Base-by-base conservation (phyloP, 176 grass and related monocot genomes). In the Rhynchospora breviuscula region DNA sequence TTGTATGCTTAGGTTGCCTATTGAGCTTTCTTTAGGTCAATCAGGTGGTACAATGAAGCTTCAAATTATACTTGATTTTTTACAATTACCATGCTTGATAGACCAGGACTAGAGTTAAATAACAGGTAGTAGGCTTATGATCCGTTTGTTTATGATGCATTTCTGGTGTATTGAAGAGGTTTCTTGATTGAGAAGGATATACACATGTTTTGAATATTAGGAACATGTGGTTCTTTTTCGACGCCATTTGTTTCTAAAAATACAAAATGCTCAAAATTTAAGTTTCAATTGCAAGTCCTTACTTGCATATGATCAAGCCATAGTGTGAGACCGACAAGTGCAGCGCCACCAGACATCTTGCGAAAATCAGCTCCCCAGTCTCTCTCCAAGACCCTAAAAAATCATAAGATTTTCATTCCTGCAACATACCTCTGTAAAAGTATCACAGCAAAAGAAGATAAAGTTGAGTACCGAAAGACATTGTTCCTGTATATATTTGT, bases 291-390 rank as follows among this genome's bases (percentile, higher is more conserved):
- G 70, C 29, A 64, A 91, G 74, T 63, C 89, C 86, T 56, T 90
- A 94, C 95, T 85, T 98, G 92, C 95, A 98, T 93, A 12, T 91
- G 87, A 90, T 98, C 95, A 87, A 94, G 90, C 95, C 95, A 98
- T 79, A 98, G 81, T 48, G 95, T 94, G 73, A 98, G 87, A 66
- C 90, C 90, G 7, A 90, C 76, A 79, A 94, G 92, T 80, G 95
- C 90, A 86, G 92, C 95, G 62, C 95, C 95, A 83, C 92, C 89
- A 83, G 95, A 98, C 84, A 98, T 58, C 76, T 87, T 98, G 22
- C 90, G 80, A n/a, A 98, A 78, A 79, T 98, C 92, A 88, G 95
- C 92, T 78, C 90, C 90, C 95, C 92, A 91, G 45, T 98, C 92
- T 82, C 92, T 94, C 79, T 90, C 90, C 26, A 9, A 74, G 79